These are phyloP conservation scores for Fusarium falciforme DNA, from an alignment of 2,329 filamentous ascomycete genomes.

Conservation along the genomic window DNA sequence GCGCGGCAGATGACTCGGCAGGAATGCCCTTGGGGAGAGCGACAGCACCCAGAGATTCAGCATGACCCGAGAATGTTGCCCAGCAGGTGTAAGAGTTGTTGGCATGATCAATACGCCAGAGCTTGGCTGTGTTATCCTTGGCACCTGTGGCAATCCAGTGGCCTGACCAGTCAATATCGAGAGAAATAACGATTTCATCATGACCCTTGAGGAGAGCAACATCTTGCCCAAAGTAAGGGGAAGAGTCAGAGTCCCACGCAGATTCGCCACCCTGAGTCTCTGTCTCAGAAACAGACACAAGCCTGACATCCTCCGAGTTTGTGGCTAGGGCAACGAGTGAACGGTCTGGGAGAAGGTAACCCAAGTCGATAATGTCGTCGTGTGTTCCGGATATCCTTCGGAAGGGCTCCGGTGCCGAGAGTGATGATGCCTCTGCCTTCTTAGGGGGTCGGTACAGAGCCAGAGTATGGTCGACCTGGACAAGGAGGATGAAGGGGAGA, in stretches of 20 bases:
- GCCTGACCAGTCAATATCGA: conserved; percentile 96
- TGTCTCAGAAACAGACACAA: conserved; percentile 76
- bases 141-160: conserved; percentile 96
- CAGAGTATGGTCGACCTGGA: conserved; percentile 91
- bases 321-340: conserved; percentile 91
- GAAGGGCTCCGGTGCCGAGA: conserved; percentile 63
- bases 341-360: conserved; percentile 82
- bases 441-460: conserved; percentile 72
- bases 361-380: conserved; percentile 96
- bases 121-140: conserved; percentile 93
- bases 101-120: conserved; percentile 87
- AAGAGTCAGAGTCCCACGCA: conserved; percentile 41
- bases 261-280: conserved; percentile 34
- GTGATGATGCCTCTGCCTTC: conserved; percentile 49
- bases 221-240: conserved; percentile 87
- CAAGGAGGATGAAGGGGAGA: conserved; percentile 78
- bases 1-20: conserved; percentile 74
- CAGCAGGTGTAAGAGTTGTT: conserved; percentile 83
- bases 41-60: conserved; percentile 92
- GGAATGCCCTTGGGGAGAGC: conserved; percentile 80
- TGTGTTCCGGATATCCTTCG: conserved; percentile 94
- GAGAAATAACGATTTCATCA: conserved; percentile 92
- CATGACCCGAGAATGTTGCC: conserved; percentile 88
- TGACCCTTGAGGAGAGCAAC: conserved; percentile 88
- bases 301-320: conserved; percentile 91